Evolutionary conservation across 2,329 filamentous ascomycete genomes (phyloP), one percentile per base, ranked within the genome.

Genomic region (Xylaria sp.): DNA sequence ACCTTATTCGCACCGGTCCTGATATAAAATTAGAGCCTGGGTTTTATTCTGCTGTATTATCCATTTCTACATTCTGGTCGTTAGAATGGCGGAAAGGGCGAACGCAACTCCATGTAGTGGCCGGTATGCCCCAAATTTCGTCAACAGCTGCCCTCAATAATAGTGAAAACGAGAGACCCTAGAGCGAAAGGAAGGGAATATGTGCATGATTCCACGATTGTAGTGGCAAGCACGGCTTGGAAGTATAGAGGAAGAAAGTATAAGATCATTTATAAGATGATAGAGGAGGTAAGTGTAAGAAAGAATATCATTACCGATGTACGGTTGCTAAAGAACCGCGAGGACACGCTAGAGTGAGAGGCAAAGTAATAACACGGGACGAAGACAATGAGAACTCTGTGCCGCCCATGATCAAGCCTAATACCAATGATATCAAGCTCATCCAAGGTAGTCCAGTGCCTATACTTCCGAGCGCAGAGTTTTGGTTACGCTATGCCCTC

Each of bases 221-320:
- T 69, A 4, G 74, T 67, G 1, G 61, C 59, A 1, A 74, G 71
- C 0, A 83, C 77, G 2, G 72, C 77, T 60, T 83, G 80, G 71
- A 83, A 83, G 69, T 82, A 84, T 11, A 83, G 62, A 0, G 81
- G 80, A 1, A 82, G 61, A 61, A 81, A 81, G 69, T 77, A 79
- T 75, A 74, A 3, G 75, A 59, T 2, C 81, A 66, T 17, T 29
- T 49, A 22, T 27, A 17, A 29, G 10, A 49, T 27, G 2, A 82
- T 62, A 4, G 74, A 73, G 20, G 80, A 76, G 1, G 82, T 42
- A 53, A 82, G 80, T 2, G 76, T 79, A 2, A 78, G 58, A 1
- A 73, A 39, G 38, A 77, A 79, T 1, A 69, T 76, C 1, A 74
- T 64, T 0, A 66, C 53, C 0, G 69, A 74, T 1, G 82, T 84